These are phyloP conservation scores for Fusarium lyarnte DNA, from an alignment of 2,329 filamentous ascomycete species.

Conservation along the genomic window DNA sequence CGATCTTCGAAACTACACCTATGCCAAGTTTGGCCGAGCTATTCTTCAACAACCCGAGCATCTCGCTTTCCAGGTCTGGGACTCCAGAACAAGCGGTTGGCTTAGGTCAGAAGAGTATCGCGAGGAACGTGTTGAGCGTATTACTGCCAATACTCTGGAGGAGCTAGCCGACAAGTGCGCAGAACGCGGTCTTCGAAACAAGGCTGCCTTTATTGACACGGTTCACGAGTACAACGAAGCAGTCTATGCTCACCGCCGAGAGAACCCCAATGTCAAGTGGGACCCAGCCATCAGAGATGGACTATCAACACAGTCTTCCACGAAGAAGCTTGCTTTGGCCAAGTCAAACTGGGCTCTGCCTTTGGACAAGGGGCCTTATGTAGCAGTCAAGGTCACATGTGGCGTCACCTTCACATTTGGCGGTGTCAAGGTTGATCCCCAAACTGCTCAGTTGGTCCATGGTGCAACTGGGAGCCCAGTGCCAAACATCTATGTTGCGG, in stretches of 20 bases:
- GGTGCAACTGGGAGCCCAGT: background rate
- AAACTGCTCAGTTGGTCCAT: conserved; percentile 1
- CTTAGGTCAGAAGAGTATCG: conserved; percentile 12
- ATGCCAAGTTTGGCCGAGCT: conserved; percentile 13
- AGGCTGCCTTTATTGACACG: background rate
- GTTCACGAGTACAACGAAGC: conserved; percentile 10
- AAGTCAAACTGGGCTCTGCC: conserved; percentile 17
- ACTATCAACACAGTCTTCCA: conserved; percentile 4
- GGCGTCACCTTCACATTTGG: conserved; percentile 14
- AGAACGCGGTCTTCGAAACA: background rate
- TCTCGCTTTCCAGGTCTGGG: conserved; percentile 13
- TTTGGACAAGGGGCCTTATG: conserved; percentile 6
- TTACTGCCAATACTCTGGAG: background rate
- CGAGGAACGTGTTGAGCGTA: conserved; percentile 9
- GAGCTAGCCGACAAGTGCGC: conserved; percentile 1
- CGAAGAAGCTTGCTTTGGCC: background rate
- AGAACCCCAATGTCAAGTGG: background rate
- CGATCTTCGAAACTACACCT: conserved; percentile 14
- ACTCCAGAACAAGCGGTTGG: conserved; percentile 1
- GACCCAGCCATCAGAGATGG: conserved; percentile 7
- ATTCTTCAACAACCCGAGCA: conserved; percentile 20
- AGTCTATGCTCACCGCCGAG: background rate
- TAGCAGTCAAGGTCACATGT: conserved; percentile 14
- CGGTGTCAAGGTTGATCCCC: conserved; percentile 7
- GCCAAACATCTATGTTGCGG: background rate